Percentiles rank a stretch among this genome's conserved stretches.
phyloP scores from a whole-genome alignment of 768 basidiomycete species.

The Trametes punicea region DNA sequence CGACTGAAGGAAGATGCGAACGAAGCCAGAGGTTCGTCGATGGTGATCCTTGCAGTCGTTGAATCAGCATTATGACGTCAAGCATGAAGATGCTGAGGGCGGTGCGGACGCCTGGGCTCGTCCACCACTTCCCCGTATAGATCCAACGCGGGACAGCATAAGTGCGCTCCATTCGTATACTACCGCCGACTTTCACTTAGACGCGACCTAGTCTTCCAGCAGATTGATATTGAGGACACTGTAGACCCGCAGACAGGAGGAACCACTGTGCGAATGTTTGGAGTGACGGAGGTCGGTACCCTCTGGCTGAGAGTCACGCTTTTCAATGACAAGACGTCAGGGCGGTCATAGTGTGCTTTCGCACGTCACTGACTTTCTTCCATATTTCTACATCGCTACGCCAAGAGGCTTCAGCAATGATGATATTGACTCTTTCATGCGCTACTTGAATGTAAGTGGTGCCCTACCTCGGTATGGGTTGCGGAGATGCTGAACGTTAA shows the following conservation, averaged over 20 bases:
- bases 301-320: background rate
- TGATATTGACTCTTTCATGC: slow-evolving; percentile 63
- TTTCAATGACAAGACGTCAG: slow-evolving; percentile 35
- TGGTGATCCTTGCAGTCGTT: background rate
- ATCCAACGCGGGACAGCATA: slow-evolving; percentile 63
- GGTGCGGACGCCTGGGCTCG: slow-evolving; percentile 75
- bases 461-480: background rate
- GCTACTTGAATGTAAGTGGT: slow-evolving; percentile 69
- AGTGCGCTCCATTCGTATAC: slow-evolving; percentile 39
- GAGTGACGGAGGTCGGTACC: slow-evolving; percentile 75
- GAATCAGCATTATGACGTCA: background rate
- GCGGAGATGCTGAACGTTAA: slow-evolving; percentile 26
- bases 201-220: slow-evolving; percentile 74
- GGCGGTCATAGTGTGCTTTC: slow-evolving; percentile 87
- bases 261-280: slow-evolving; percentile 71
- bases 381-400: slow-evolving; percentile 90
- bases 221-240: slow-evolving; percentile 87
- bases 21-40: slow-evolving; percentile 24
- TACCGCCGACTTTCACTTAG: background rate
- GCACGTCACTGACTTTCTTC: slow-evolving; percentile 76
- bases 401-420: slow-evolving; percentile 77
- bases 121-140: slow-evolving; percentile 51
- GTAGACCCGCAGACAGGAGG: slow-evolving; percentile 39
- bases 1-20: slow-evolving; percentile 33
- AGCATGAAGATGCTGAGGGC: slow-evolving; percentile 64